Base-by-base conservation (phyloP, 192 early-diverging fungal species). In the Backusella luteola region DNA sequence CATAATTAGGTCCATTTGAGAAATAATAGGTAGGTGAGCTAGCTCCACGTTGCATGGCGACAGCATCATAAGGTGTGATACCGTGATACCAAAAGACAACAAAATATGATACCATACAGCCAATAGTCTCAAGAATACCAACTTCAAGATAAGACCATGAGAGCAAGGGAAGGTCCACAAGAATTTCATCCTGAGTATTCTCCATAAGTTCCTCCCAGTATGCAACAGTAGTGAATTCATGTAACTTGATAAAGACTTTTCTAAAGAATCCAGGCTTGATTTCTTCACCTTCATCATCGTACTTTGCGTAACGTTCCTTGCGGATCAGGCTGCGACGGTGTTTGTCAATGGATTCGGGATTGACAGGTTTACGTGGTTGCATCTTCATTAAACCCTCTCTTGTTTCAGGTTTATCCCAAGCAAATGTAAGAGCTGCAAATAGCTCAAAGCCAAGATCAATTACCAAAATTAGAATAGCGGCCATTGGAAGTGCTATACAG, bases 401-500 rank as follows among this genome's bases (percentile, higher is more conserved):
- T 5, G 89, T 85, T 87, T 99, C 97, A 12, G 96, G 86, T 38
- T 89, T 88, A 84, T 99, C 97, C 92, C 92, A 99, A 15, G 97
- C 97, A 83, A 91, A 98, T 15, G 92, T 89, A 66, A 99, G 85
- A 6, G 96, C 94, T 26, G 90, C 84, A 70, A 95, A 87, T 72
- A 99, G 77, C 85, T 99, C 97, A 83, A 96, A 99, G 23, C 97
- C 97, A 44, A 99, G 89, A 87, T 99, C 97, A 41, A 94, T 93
- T 23, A 94, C 89, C 71, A 99, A 82, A 76, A 99, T 96, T 77
- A 94, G 87, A 77, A 99, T 93, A 53, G 95, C 87, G 26, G 85
- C 83, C 66, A 99, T 80, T 63, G 95, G 92, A 49, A 93, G 73
- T 11, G 97, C 56, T 73, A 73, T 17, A 35, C 2, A 44, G 1